A percentile compares a stretch with the other conserved stretches of the same genome.
Evolutionary conservation across 148 eudicot species (phyloP).

Genomic region (Vaccinium corymbosum): DNA sequence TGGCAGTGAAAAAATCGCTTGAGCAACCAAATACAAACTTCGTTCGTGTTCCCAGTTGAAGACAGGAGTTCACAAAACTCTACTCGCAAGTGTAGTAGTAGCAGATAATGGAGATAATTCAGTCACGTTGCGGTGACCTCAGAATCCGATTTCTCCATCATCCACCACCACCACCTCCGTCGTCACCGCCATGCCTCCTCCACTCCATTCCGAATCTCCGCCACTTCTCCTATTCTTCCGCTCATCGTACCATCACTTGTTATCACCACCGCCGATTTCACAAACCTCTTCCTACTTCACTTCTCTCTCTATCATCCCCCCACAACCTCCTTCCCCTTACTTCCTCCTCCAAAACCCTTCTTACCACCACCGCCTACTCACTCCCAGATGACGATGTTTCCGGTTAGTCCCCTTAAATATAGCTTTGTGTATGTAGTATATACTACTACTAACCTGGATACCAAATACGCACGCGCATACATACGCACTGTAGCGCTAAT

Average conservation of each 20-base stretch:
- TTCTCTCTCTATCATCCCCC: conserved; percentile 17
- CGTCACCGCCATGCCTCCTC: neutral
- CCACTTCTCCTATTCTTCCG: neutral
- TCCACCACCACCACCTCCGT: neutral
- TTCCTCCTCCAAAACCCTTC: conserved; percentile 8
- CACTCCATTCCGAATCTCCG: neutral
- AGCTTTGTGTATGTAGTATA: neutral
- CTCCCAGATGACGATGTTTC: conserved; percentile 28
- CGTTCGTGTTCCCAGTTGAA: too few relatives aligned
- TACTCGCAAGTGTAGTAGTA: neutral
- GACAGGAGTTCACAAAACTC: too few relatives aligned
- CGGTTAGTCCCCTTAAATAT: conserved; percentile 19
- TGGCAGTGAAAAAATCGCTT: too few relatives aligned
- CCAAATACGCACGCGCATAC: neutral
- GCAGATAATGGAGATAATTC: conserved; percentile 14
- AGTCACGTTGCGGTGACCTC: neutral
- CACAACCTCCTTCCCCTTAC: neutral
- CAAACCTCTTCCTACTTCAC: neutral
- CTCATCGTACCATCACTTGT: neutral
- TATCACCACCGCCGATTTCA: neutral
- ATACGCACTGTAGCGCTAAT: neutral
- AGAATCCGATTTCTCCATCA: conserved; percentile 11
- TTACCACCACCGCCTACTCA: conserved; percentile 21
- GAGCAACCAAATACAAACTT: too few relatives aligned
- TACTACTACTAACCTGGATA: neutral